Base-by-base conservation (phyloP, 1,139 yeast genomes). In the Spencermartinsiella ligniputridi region DNA sequence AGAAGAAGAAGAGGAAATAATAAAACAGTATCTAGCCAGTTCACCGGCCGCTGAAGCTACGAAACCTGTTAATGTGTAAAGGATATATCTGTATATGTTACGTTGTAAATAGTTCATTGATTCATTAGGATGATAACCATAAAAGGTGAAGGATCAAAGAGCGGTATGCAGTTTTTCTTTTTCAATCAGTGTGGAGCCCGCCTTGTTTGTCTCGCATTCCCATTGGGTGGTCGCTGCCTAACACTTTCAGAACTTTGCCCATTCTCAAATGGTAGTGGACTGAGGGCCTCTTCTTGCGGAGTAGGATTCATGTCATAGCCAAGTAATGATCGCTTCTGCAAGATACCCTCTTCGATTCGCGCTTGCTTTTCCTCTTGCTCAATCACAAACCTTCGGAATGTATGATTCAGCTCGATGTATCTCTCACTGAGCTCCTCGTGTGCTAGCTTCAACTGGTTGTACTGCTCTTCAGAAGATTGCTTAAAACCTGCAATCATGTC, bases 381-480 rank as follows among this genome's bases (percentile, higher is more conserved):
- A 3, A 49, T 42, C 2, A 44, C 40, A n/a, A 38, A 35, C 32
- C 37, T 49, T 19, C 54, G 48, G 40, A 54, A 51, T 29, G 49
- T 41, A 6, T 41, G 45, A 36, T 51, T 49, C 33, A 57, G 46
- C 15, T 46, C 48, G 11, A 42, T 42, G 40, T 52, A 52, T 29
- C 55, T 52, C 6, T 50, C 44, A 1, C 53, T 44, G 11, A 60
- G 48, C 9, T 57, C 60, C 16, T 57, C 50, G 42, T 58, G 51
- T 2, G 59, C 57, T 3, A 41, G 40, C 18, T 50, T 44, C 30
- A 60, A 49, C 41, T 56, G 54, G 5, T 42, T 34, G 42, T 50
- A 55, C 16, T 57, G 49, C 29, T 42, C 46, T 34, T 56, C 58
- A 12, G 55, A 41, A n/a, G 52, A 41, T 11, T 30, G 36, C 27